Evolutionary conservation across 768 basidiomycete genomes (phyloP).

Genomic region (Leccinum subgranulosum): DNA sequence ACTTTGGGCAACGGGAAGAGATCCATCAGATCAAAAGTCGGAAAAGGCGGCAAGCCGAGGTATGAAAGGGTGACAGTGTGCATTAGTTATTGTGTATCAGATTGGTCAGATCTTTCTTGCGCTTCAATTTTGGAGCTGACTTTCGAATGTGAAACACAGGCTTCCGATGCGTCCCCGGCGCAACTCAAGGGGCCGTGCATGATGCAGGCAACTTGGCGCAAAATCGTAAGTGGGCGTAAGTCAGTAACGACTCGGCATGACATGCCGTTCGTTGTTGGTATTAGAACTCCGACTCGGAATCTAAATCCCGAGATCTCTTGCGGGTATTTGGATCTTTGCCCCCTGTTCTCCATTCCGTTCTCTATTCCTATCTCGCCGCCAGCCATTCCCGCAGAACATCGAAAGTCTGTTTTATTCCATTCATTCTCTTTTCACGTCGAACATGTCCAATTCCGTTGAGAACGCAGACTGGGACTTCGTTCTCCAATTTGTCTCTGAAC

Average conservation of each 20-base stretch:
- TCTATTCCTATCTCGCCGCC: neutral
- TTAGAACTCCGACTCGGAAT: constrained; percentile 15
- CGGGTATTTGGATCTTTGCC: constrained; percentile 1
- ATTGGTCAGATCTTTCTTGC: constrained; percentile 12
- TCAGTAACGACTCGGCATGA: constrained; percentile 6
- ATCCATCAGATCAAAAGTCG: constrained; percentile 64
- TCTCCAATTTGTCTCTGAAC: constrained; percentile 54
- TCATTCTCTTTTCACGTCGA: neutral
- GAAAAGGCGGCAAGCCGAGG: constrained; percentile 17
- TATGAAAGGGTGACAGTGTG: neutral
- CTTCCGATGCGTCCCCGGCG: neutral
- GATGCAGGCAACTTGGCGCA: too few species aligned
- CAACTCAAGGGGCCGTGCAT: too few species aligned
- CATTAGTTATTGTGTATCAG: neutral
- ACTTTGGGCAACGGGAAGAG: constrained; percentile 87
- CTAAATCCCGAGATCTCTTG: constrained; percentile 11
- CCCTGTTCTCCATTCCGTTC: constrained; percentile 17
- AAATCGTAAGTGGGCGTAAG: neutral
- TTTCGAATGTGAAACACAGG: neutral
- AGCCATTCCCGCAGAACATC: neutral
- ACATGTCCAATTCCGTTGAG: constrained; percentile 38
- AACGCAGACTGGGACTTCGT: constrained; percentile 59
- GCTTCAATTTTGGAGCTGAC: neutral
- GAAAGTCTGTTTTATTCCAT: neutral
- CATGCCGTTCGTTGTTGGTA: constrained; percentile 5